Conservation (phyloP, 805 yeast genomes). For the Henningerozyma blattae region DNA sequence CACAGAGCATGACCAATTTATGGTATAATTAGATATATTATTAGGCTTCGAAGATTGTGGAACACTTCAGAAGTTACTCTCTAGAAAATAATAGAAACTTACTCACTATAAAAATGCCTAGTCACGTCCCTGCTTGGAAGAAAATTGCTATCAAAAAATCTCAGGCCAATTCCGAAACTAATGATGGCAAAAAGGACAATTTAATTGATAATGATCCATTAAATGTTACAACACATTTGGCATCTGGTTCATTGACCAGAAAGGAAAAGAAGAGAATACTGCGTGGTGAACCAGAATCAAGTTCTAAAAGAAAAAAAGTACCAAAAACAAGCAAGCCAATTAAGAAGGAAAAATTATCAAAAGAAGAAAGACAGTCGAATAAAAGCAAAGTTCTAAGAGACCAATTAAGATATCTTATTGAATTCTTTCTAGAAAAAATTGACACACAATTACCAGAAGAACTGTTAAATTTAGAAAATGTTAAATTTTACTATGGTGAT, state of each 20-base stretch:
- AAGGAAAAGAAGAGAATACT: slow-evolving; percentile 22
- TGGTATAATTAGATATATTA: too few relatives aligned
- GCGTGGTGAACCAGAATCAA: slow-evolving; percentile 10
- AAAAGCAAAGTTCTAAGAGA: slow-evolving; percentile 21
- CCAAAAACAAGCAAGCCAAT: slow-evolving; percentile 4
- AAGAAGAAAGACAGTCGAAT: slow-evolving; percentile 14
- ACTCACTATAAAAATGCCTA: too few relatives aligned
- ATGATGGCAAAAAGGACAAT: slow-evolving; percentile 1
- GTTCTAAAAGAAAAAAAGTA: slow-evolving; percentile 6
- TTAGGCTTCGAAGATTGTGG: too few relatives aligned
- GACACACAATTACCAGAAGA: slow-evolving; percentile 15
- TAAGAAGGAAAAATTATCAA: slow-evolving; percentile 19
- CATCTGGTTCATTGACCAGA: slow-evolving; percentile 22
- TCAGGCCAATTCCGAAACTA: slow-evolving; percentile 3
- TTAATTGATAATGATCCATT: slow-evolving; percentile 17
- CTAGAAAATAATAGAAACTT: too few relatives aligned
- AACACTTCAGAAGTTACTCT: too few relatives aligned
- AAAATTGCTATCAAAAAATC: slow-evolving; percentile 16
- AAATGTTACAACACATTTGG: slow-evolving; percentile 25
- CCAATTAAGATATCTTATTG: slow-evolving; percentile 24
- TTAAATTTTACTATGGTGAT: slow-evolving; percentile 11
- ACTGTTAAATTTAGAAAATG: slow-evolving; percentile 12
- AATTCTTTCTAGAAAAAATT: slow-evolving; percentile 18
- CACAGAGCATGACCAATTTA: too few relatives aligned
- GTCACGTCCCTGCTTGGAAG: slow-evolving; percentile 27